A percentile compares a stretch with the other conserved stretches of the same genome.
These are phyloP conservation scores for Xylariaceae sp. DNA, from an alignment of 2,329 filamentous ascomycete genomes.

Conservation along the genomic window DNA sequence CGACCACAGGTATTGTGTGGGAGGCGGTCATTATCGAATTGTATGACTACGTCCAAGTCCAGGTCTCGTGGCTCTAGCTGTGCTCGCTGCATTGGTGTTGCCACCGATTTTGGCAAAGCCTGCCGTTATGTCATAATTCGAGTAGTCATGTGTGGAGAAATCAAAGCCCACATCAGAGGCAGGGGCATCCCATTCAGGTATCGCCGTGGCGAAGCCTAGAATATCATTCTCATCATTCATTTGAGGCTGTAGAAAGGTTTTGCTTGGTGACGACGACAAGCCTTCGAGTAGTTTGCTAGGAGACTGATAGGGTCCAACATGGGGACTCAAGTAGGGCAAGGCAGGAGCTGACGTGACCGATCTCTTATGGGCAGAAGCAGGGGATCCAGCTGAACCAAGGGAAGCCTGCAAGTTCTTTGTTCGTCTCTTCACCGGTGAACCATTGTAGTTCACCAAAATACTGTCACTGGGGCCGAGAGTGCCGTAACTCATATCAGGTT, in stretches of 20 bases:
- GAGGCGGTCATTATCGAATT: constrained; percentile 6
- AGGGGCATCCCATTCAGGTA: constrained; percentile 36
- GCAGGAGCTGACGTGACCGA: constrained; percentile 47
- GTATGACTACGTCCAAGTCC: constrained; percentile 35
- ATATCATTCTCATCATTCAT: constrained; percentile 33
- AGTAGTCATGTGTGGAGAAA: no score
- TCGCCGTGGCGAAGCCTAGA: constrained; percentile 28
- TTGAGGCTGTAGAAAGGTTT: constrained; percentile 42
- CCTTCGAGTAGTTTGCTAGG: constrained; percentile 56
- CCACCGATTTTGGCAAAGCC: constrained; percentile 72
- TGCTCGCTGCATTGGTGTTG: constrained; percentile 31
- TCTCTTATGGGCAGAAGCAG: constrained; percentile 43
- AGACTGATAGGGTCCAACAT: constrained; percentile 44
- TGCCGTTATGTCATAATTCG: constrained; percentile 58
- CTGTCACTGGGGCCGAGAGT: no score
- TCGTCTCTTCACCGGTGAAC: no score
- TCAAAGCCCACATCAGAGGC: no score
- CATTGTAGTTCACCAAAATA: no score
- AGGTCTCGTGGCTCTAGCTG: constrained; percentile 31
- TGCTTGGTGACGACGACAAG: constrained; percentile 50
- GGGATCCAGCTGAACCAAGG: no score
- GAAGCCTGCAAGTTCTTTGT: no score
- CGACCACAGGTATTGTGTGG: no score
- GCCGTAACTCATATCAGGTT: no score
- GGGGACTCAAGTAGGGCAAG: constrained; percentile 44